Evolutionary conservation across 2,329 filamentous ascomycete genomes (phyloP).

Genomic region (Alternaria novae-zelandiae): DNA sequence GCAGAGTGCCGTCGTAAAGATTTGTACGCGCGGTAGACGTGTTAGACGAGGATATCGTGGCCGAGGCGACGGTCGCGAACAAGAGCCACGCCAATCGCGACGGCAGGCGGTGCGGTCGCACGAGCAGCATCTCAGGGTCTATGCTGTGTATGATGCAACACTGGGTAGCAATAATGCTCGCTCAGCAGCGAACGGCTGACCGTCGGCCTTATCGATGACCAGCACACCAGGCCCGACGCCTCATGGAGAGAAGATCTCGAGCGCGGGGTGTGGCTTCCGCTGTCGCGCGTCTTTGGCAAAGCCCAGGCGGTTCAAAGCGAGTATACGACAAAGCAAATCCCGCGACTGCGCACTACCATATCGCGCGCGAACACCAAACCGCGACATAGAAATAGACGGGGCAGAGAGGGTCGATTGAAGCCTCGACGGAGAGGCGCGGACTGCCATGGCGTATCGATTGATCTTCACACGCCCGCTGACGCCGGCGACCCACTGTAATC

Average conservation of each 20-base stretch:
- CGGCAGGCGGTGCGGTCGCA: slow-evolving; percentile 16
- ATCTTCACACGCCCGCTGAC: slow-evolving; percentile 8
- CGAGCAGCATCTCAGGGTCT: slow-evolving; percentile 21
- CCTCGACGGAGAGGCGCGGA: slow-evolving; percentile 4
- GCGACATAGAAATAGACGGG: not conserved
- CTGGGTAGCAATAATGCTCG: not conserved
- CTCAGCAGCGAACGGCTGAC: slow-evolving; percentile 1
- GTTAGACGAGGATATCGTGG: slow-evolving; percentile 37
- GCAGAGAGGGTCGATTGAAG: not conserved
- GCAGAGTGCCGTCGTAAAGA: slow-evolving; percentile 17
- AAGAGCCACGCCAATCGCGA: slow-evolving; percentile 34
- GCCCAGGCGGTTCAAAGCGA: not conserved
- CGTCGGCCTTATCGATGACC: slow-evolving; percentile 21
- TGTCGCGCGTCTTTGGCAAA: not conserved
- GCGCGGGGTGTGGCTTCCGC: slow-evolving; percentile 11
- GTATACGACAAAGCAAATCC: not conserved
- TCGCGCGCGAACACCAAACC: not conserved
- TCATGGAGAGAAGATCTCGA: slow-evolving; percentile 11
- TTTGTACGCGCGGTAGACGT: slow-evolving; percentile 18
- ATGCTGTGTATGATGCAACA: not conserved
- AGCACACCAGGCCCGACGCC: slow-evolving; percentile 6
- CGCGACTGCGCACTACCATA: not conserved
- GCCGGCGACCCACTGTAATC: slow-evolving; percentile 9
- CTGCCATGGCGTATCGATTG: slow-evolving; percentile 6
- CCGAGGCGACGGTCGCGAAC: slow-evolving; percentile 24